These are phyloP conservation scores for Lolium multiflorum DNA, from an alignment of 176 grass and related monocot genomes.

Conservation along the genomic window DNA sequence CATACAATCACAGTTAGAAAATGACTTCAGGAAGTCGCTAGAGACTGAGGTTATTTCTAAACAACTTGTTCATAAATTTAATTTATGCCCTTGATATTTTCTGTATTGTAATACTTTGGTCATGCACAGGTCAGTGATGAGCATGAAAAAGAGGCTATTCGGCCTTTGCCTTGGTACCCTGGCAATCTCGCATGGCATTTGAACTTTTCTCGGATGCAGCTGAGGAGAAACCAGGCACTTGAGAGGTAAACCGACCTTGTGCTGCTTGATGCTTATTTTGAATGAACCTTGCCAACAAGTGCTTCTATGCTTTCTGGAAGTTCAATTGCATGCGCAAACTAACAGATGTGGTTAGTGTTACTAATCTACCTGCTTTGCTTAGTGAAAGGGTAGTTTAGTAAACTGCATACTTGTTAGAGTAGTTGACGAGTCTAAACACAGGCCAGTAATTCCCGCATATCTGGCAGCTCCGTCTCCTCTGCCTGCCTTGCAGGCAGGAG, in stretches of 20 bases:
- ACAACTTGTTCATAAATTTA: slow-evolving; percentile 16
- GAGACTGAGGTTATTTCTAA: slow-evolving; percentile 72
- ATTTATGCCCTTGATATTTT: slow-evolving; percentile 10
- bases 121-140: slow-evolving; percentile 74
- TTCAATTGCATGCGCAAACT: not conserved
- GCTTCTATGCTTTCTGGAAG: not conserved
- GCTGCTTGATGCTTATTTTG: slow-evolving; percentile 24
- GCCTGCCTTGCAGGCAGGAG: no score
- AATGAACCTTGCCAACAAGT: slow-evolving; percentile 8
- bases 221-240: slow-evolving; percentile 97
- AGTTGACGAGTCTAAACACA: no score
- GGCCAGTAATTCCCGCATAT: no score
- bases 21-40: slow-evolving; percentile 86
- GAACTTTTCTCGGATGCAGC: slow-evolving; percentile 98
- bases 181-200: slow-evolving; percentile 98
- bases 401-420: no score
- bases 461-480: no score
- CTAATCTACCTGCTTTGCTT: not conserved
- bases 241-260: slow-evolving; percentile 67
- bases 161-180: slow-evolving; percentile 95
- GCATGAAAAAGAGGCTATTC: slow-evolving; percentile 80
- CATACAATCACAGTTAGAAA: slow-evolving; percentile 84
- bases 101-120: slow-evolving; percentile 25
- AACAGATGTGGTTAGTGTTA: not conserved
- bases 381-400: no score